Percentiles rank a stretch among this genome's conserved stretches.
phyloP scores from a whole-genome alignment of 805 yeast species.

The Ogataea saltuana region DNA sequence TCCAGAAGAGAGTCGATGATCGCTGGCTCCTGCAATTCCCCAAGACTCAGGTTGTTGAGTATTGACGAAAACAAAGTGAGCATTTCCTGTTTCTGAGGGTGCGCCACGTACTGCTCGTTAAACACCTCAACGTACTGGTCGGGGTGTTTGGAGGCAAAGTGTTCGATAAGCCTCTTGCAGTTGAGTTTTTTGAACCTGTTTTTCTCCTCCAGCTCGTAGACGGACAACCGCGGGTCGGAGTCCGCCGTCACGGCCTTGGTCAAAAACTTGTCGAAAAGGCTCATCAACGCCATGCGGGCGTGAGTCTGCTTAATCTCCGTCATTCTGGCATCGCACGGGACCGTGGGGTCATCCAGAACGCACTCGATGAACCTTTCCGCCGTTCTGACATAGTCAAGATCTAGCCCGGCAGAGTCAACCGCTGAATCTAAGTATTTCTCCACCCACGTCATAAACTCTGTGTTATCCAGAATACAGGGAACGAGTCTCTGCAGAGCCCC shows the following conservation, averaged over 20 bases:
- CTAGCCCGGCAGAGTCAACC: slow-evolving; percentile 58
- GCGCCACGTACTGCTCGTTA: slow-evolving; percentile 7
- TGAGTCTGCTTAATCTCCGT: slow-evolving; percentile 10
- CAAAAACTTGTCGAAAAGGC: slow-evolving; percentile 26
- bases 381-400: slow-evolving; percentile 31
- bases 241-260: slow-evolving; percentile 23
- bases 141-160: slow-evolving; percentile 41
- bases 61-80: slow-evolving; percentile 40
- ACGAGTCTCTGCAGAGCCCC: slow-evolving; percentile 39
- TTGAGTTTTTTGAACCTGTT: slow-evolving; percentile 38
- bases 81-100: slow-evolving; percentile 39
- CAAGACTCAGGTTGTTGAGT: slow-evolving; percentile 21
- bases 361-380: slow-evolving; percentile 12
- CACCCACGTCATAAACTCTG: slow-evolving; percentile 49
- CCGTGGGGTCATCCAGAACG: slow-evolving; percentile 3
- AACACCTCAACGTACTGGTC: slow-evolving; percentile 1
- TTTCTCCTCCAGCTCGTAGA: slow-evolving; percentile 44
- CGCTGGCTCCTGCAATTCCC: slow-evolving; percentile 36
- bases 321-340: slow-evolving; percentile 11
- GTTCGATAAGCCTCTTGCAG: slow-evolving; percentile 12
- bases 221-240: background rate
- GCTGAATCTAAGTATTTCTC: slow-evolving; percentile 49
- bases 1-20: slow-evolving; percentile 44
- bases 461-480: slow-evolving; percentile 34
- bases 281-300: slow-evolving; percentile 21